These are phyloP conservation scores for Cubamyces sp. DNA, from an alignment of 768 basidiomycete species.

Conservation along the genomic window DNA sequence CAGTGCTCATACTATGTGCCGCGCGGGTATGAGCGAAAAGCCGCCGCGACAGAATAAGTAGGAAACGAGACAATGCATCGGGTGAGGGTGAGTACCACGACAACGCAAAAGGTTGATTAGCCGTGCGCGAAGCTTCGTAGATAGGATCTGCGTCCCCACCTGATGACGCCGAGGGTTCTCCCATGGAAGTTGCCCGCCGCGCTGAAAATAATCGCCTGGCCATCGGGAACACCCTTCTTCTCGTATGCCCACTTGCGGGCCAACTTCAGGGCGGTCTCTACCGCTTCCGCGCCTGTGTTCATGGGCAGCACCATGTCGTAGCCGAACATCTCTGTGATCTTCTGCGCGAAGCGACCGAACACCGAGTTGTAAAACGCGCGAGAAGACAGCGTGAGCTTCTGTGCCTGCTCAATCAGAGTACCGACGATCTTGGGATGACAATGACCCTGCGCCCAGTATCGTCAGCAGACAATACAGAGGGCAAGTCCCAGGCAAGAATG, in stretches of 20 bases:
- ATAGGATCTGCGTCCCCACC: constrained; percentile 41
- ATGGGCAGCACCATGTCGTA: constrained; percentile 97
- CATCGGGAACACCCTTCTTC: constrained; percentile 80
- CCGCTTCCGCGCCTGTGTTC: constrained; percentile 99
- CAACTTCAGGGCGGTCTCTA: constrained; percentile 96
- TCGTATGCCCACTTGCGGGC: constrained; percentile 97
- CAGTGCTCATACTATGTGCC: constrained; percentile 81
- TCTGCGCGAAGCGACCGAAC: constrained; percentile 88
- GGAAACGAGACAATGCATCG: constrained; percentile 13
- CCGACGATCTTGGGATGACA: constrained; percentile 89
- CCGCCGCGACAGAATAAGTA: background rate
- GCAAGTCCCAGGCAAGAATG: constrained; percentile 6
- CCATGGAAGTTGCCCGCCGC: constrained; percentile 96
- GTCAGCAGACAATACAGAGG: constrained; percentile 17
- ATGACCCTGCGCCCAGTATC: constrained; percentile 61
- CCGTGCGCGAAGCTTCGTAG: constrained; percentile 11
- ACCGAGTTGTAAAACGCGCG: constrained; percentile 95
- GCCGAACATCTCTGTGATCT: constrained; percentile 80
- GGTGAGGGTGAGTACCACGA: constrained; percentile 23
- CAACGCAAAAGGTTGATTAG: constrained; percentile 20
- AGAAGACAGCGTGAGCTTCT: constrained; percentile 90
- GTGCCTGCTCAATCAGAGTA: constrained; percentile 82
- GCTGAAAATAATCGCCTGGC: constrained; percentile 84
- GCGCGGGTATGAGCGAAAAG: background rate
- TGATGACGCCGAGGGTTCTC: constrained; percentile 86